phyloP scores from a whole-genome alignment of 2,329 filamentous ascomycete genomes.

The Talaromyces sp. region DNA sequence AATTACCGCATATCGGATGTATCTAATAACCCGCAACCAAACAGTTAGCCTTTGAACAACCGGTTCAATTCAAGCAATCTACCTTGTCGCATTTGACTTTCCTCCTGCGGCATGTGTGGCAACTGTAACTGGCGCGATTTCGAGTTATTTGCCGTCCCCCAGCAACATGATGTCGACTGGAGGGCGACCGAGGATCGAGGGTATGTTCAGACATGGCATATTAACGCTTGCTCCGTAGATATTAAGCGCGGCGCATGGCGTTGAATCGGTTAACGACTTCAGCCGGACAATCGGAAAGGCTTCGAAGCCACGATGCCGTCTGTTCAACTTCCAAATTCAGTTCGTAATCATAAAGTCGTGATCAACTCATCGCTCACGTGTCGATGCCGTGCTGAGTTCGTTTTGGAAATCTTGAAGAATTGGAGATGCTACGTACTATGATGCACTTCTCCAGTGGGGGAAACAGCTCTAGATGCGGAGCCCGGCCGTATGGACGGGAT shows the following conservation, averaged over 20 bases:
- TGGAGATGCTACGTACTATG: not conserved
- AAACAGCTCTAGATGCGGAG: slow-evolving; percentile 4
- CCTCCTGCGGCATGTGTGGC: slow-evolving; percentile 42
- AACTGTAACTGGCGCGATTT: slow-evolving; percentile 45
- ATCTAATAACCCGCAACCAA: slow-evolving; percentile 22
- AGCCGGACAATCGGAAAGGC: not conserved
- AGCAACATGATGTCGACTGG: not conserved
- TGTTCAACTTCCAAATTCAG: not conserved
- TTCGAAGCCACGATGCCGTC: not conserved
- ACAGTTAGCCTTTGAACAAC: not conserved
- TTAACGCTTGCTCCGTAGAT: not conserved
- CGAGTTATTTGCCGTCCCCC: slow-evolving; percentile 43
- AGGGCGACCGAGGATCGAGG: not conserved
- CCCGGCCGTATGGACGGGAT: not conserved
- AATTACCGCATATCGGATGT: slow-evolving; percentile 44
- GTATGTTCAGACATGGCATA: slow-evolving; percentile 6
- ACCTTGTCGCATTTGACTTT: slow-evolving; percentile 47
- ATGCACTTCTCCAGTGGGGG: not conserved
- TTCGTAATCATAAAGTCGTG: not conserved
- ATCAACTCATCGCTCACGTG: not conserved
- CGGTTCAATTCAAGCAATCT: not conserved
- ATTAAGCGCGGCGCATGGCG: not conserved
- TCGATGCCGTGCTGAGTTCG: not conserved
- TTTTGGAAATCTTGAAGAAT: not conserved
- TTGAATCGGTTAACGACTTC: not conserved